Evolutionary conservation across 805 yeast species (phyloP), one percentile per base, ranked within the genome.

Genomic region (Saccharomycopsis sp.): DNA sequence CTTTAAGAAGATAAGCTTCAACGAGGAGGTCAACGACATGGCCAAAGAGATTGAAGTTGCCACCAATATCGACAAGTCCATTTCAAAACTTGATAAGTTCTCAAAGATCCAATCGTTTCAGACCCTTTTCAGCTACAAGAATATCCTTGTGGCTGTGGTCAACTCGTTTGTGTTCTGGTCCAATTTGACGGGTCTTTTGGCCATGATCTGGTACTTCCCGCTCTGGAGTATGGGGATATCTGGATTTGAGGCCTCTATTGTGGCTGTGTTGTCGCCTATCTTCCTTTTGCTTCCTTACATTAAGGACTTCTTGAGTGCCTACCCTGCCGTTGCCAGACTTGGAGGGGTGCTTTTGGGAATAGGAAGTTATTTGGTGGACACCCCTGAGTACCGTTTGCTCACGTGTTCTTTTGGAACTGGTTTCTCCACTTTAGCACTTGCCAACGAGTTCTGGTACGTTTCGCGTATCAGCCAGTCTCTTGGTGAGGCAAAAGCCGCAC

Each of bases 181-280:
- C 0, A 84, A 84, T 21, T 62, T 83, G 50, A 87, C 98, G 2
- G 82, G 97, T 0, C 75, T 94, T 59, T 86, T 90, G 50, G 79
- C 94, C 57, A 84, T 94, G 67, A 84, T 94, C 54, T 94, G 99
- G 99, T 89, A 89, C 74, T 94, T 94, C 78, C 99, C 99, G 9
- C 76, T 94, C 62, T 94, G 99, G 99, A 81, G 87, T 68, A 91
- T 94, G 97, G 98, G 97, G 4, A 86, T 94, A 51, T 87, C 96
- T 1, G 99, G 99, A 2, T 91, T 88, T 69, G 99, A 94, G 72
- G 87, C 87, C 0, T 79, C 83, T 2, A 75, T 89, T 52, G 67
- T 82, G 4, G 73, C 83, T 21, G 73, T 84, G 44, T 56, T 83
- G 9, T 78, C 87, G 2, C 90, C 96, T 1, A 59, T 84, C 14